Conservation (phyloP, 139 green algal species). For the Chara braunii region DNA sequence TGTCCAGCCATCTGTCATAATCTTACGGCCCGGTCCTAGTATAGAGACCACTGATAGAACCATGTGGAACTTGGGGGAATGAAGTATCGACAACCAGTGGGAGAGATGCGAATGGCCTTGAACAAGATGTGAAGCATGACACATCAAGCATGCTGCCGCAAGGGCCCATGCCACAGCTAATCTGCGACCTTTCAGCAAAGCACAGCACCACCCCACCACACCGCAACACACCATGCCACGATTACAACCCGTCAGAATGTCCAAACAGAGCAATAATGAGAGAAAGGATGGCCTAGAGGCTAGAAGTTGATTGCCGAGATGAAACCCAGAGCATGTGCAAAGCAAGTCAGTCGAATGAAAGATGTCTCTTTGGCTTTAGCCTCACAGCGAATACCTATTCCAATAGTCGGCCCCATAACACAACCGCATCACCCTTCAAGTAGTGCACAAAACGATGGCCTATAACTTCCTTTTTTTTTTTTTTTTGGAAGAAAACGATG, state of each 20-base stretch:
- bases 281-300: background rate
- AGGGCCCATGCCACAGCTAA: conserved; percentile 22
- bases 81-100: conserved; percentile 43
- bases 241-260: background rate
- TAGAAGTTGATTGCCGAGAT: background rate
- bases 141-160: conserved; percentile 17
- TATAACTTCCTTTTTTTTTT: too few relatives aligned
- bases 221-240: too few relatives aligned
- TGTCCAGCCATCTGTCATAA: conserved; percentile 62
- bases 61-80: conserved; percentile 58
- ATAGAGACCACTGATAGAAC: conserved; percentile 67
- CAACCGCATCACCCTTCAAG: too few relatives aligned
- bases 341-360: background rate
- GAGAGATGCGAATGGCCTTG: conserved; percentile 3
- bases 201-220: background rate
- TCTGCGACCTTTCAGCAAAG: background rate
- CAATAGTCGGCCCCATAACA: too few relatives aligned
- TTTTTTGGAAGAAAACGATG: too few relatives aligned
- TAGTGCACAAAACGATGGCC: too few relatives aligned
- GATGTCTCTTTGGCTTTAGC: too few relatives aligned
- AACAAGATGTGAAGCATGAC: conserved; percentile 25
- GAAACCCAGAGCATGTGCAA: background rate
- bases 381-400: too few relatives aligned
- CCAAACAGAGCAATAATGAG: background rate
- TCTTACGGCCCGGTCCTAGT: conserved; percentile 66